Evolutionary conservation across 2,329 filamentous ascomycete genomes (phyloP), one percentile per base, ranked within the genome.

Genomic region (Alternaria arborescens): DNA sequence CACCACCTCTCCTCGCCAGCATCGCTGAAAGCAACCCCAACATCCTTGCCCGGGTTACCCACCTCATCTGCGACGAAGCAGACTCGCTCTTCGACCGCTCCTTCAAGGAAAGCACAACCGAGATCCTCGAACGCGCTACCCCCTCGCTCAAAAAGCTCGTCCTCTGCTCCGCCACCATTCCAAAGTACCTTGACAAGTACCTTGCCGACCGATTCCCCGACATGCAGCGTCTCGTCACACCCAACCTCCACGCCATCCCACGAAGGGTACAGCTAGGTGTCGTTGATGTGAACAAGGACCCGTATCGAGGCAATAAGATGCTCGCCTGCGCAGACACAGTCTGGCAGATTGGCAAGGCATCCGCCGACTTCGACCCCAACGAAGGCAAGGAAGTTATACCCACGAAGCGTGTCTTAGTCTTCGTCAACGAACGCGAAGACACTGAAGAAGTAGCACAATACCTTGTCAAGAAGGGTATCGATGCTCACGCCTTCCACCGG

Each of bases 81-180:
- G 95, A 99, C 80, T 97, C 94, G 4, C 87, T 99, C 10, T 87
- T 99, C 68, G 96, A 99, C 80, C 91, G 93, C 59, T 96, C 93
- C 60, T 99, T 99, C 82, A 87, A 91, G 4, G 89, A 92, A 1
- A 89, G 90, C 24, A 98, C 95, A 0, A 91, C 88, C 11, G 86
- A 87, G 56, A 92, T 99, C 67, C 86, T 99, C 65, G 92, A 97
- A 72, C 90, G 91, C 60, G 87, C 90, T 1, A 86, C 88, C 7
- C 93, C 94, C 0, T 95, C 93, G 0, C 81, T 98, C 47, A 88
- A 92, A 73, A 92, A 97, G 76, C 85, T 99, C 24, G 85, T 99
- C 47, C 87, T 98, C 66, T 99, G 95, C 83, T 98, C 94, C 4
- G 95, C 95, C 52, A 99, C 95, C 5, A 98, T 99, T 63, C 95